Base-by-base conservation (phyloP, 2,329 filamentous ascomycete species). In the Chaetomium sp. region DNA sequence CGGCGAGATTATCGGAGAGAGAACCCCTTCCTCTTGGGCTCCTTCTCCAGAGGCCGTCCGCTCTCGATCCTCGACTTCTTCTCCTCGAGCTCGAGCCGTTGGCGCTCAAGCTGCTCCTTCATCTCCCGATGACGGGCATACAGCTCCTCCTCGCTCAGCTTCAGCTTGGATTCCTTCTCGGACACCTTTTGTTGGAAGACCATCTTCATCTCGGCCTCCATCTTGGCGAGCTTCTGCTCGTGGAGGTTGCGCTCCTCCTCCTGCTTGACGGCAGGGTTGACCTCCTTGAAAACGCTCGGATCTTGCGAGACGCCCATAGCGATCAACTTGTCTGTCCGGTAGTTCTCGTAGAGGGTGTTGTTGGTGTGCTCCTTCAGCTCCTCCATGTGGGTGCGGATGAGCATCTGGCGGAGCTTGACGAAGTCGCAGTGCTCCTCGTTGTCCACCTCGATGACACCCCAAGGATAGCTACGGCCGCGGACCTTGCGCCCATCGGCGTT, bases 161-260 rank as follows among this genome's bases (percentile, higher is more conserved):
- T 96, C 78, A 99, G 85, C 83, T 99, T 99, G 87, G 92, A 97
- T 83, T 99, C 95, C 85, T 99, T 99, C 81, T 99, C 95, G 71
- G 92, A 89, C 35, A 99, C 95, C 90, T 99, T 99, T 79, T 99
- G 95, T 80, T 98, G 95, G 92, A 99, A 99, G 72, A 99, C 95
- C 92, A 97, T 97, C 92, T 99, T 99, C 95, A 99, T 99, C 81
- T 99, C 95, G 75, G 93, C 89, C 81, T 99, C 95, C 95, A 99
- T 99, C 92, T 99, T 99, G 80, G 94, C 92, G 73, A 99, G 92
- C 86, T 99, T 99, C 86, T 97, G 93, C 83, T 99, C 95, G 86
- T 99, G 95, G 72, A 99, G 85, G 70, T 91, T 90, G 75, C 95
- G 92, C 85, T 99, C 95, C 83, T 99, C 95, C 80, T 99, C 95